Evolutionary conservation across 129 eudicot genomes (phyloP).

Genomic region (Ambrosia trifida): DNA sequence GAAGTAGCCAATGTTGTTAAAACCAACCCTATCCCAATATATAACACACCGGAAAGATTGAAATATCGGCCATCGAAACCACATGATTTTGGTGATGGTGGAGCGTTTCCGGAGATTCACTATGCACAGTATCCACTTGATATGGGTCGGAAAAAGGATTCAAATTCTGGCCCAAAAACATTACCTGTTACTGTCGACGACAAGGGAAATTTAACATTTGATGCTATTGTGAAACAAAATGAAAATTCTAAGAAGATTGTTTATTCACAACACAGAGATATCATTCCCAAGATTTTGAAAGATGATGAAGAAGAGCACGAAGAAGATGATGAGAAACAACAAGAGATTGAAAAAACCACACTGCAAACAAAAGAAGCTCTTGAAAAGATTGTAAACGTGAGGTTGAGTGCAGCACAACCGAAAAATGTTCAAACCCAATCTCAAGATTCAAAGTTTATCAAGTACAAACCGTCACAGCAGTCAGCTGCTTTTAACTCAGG

Average conservation of each 20-base stretch:
- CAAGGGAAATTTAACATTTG: constrained; percentile 71
- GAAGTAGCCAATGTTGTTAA: constrained; percentile 44
- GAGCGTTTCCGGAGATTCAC: constrained; percentile 91
- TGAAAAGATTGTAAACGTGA: constrained; percentile 81
- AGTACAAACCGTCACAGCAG: constrained; percentile 88
- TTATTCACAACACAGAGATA: constrained; percentile 67
- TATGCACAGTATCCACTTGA: constrained; percentile 91
- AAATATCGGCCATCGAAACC: constrained; percentile 70
- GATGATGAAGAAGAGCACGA: constrained; percentile 53
- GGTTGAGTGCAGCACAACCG: constrained; percentile 93
- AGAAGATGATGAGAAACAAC: constrained; percentile 64
- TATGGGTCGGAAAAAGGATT: constrained; percentile 74
- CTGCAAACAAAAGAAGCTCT: constrained; percentile 69
- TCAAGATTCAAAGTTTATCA: constrained; percentile 60
- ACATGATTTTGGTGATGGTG: constrained; percentile 94
- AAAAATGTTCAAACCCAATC: constrained; percentile 78
- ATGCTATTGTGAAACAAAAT: constrained; percentile 81
- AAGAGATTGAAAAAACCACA: constrained; percentile 77
- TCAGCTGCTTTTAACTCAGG: constrained; percentile 84
- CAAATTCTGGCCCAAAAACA: constrained; percentile 61
- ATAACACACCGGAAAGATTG: constrained; percentile 61
- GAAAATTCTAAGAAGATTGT: constrained; percentile 80
- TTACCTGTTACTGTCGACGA: constrained; percentile 81
- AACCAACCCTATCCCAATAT: constrained; percentile 51
- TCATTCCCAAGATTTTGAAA: constrained; percentile 67